A percentile compares a stretch with the other conserved stretches of the same genome.
phyloP scores from a whole-genome alignment of 1,139 yeast species.

The Ogataea hybrid region DNA sequence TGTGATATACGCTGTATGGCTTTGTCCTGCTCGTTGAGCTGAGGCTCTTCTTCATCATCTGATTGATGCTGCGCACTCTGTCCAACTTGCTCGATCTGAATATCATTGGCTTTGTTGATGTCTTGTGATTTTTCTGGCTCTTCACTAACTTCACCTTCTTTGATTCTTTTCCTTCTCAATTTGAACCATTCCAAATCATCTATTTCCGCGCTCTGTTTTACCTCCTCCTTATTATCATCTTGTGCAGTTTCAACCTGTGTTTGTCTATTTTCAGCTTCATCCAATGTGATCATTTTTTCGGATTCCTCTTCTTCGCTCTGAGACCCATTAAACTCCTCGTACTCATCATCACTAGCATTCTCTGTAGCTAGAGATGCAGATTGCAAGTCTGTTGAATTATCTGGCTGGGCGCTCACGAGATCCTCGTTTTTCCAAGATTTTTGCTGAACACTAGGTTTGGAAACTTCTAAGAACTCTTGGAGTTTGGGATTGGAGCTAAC shows the following conservation, averaged over 20 bases:
- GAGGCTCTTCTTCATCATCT: constrained; percentile 19
- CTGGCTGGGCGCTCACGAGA: constrained; percentile 27
- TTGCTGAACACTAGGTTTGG: constrained; percentile 67
- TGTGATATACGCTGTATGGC: constrained; percentile 50
- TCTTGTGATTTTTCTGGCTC: constrained; percentile 19
- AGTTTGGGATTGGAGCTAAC: constrained; percentile 66
- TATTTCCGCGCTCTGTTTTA: constrained; percentile 37
- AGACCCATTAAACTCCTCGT: constrained; percentile 50
- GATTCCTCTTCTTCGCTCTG: constrained; percentile 41
- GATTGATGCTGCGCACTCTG: not conserved
- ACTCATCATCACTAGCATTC: constrained; percentile 65
- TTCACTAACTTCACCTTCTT: constrained; percentile 24
- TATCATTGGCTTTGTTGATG: not conserved
- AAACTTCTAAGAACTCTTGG: constrained; percentile 77
- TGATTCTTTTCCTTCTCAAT: constrained; percentile 71
- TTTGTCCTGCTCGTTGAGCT: constrained; percentile 43
- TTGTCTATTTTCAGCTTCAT: constrained; percentile 10
- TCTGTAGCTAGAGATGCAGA: constrained; percentile 35
- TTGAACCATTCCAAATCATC: constrained; percentile 91
- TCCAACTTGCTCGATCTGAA: no score
- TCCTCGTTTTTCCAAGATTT: constrained; percentile 80
- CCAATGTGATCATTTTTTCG: constrained; percentile 23
- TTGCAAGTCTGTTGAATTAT: not conserved
- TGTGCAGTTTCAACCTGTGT: constrained; percentile 33
- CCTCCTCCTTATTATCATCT: constrained; percentile 61